Evolutionary conservation across 2,329 filamentous ascomycete species (phyloP).

Genomic region (Dichotomopilus funicola): DNA sequence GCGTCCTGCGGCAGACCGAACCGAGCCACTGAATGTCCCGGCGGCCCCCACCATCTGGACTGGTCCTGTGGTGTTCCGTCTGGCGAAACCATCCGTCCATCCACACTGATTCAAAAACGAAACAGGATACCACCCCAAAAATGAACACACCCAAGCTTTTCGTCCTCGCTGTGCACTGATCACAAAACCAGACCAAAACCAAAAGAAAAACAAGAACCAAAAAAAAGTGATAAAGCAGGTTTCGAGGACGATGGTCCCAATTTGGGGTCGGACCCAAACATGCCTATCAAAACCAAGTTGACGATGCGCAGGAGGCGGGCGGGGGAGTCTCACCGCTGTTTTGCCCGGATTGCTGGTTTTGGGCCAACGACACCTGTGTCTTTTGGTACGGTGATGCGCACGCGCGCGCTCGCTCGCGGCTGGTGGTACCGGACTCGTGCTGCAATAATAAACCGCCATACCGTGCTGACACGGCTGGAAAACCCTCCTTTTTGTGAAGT

Average conservation of each 20-base stretch:
- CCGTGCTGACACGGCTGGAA: neutral
- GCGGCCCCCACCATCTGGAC: neutral
- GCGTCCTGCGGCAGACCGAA: neutral
- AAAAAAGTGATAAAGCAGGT: neutral
- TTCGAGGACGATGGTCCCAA: neutral
- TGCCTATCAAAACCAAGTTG: neutral
- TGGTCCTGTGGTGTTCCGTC: no score
- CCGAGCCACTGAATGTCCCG: neutral
- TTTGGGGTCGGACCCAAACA: neutral
- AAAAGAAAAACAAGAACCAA: neutral
- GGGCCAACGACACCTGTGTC: neutral
- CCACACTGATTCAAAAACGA: no score
- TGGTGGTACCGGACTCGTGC: slow-evolving; percentile 4
- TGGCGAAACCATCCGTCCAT: no score
- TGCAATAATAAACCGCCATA: neutral
- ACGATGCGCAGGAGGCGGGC: neutral
- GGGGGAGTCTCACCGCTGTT: slow-evolving; percentile 11
- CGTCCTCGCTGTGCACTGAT: no score
- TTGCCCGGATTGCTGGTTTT: neutral
- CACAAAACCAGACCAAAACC: neutral
- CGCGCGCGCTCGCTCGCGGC: neutral
- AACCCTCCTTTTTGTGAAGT: no score
- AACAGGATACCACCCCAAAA: no score
- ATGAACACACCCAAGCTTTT: no score
- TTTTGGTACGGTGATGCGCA: neutral